phyloP scores from a whole-genome alignment of 1,284 basidiomycete genomes.

The Austroboletus niveus region DNA sequence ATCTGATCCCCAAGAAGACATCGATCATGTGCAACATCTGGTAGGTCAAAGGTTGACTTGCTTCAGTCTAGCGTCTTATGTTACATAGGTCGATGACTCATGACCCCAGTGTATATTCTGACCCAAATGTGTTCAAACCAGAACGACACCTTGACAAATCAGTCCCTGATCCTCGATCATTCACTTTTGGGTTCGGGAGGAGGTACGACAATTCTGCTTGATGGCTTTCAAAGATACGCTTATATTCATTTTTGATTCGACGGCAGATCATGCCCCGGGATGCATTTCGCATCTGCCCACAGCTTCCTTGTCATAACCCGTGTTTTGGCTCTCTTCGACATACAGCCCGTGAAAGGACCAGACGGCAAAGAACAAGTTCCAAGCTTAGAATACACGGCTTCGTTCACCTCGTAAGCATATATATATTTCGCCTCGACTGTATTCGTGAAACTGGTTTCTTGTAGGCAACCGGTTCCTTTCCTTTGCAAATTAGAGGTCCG shows the following conservation, averaged over 20 bases:
- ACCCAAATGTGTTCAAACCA: slow-evolving; percentile 11
- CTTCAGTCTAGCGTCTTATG: not conserved
- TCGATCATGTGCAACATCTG: slow-evolving; percentile 11
- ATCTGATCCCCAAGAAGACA: slow-evolving; percentile 5
- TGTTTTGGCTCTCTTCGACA: slow-evolving; percentile 40
- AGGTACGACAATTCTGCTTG: slow-evolving; percentile 14
- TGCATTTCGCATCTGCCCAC: slow-evolving; percentile 34
- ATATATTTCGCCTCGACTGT: not conserved
- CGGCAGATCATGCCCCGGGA: slow-evolving; percentile 36
- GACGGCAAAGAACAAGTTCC: slow-evolving; percentile 30
- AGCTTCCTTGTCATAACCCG: slow-evolving; percentile 41
- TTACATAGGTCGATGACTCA: slow-evolving; percentile 12
- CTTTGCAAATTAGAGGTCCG: slow-evolving; percentile 3
- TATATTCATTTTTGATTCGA: too few species aligned
- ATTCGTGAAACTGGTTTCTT: not conserved
- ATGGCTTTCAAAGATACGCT: too few species aligned
- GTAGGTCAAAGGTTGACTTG: not conserved
- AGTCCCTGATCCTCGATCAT: slow-evolving; percentile 9
- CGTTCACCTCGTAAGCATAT: slow-evolving; percentile 10
- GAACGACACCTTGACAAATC: slow-evolving; percentile 14
- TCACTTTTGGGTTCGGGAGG: slow-evolving; percentile 41
- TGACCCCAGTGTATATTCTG: slow-evolving; percentile 9
- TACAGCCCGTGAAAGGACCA: slow-evolving; percentile 25
- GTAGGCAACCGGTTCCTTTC: slow-evolving; percentile 1
- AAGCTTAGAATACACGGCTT: slow-evolving; percentile 6